Conservation (phyloP, 2,329 filamentous ascomycete genomes). For the Zymoseptoria passerinii region DNA sequence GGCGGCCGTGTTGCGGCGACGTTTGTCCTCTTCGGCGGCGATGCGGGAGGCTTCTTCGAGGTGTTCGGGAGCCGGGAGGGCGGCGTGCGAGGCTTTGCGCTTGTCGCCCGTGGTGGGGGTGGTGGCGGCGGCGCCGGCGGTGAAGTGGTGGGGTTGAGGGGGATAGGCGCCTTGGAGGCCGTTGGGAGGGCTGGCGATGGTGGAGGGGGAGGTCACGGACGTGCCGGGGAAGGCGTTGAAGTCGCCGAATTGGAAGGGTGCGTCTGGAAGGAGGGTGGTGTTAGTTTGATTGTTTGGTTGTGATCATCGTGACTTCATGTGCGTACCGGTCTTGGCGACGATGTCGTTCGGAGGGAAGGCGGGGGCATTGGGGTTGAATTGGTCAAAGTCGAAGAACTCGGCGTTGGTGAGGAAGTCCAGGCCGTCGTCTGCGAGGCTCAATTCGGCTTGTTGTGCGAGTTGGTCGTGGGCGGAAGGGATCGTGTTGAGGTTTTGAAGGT, state of each 20-base stretch:
- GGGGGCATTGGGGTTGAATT: constrained; percentile 14
- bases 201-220: constrained; percentile 18
- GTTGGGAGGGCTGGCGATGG: constrained; percentile 20
- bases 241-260: constrained; percentile 40
- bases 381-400: constrained; percentile 61
- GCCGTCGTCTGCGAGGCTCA: constrained; percentile 46
- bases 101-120: constrained; percentile 33
- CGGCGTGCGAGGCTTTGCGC: constrained; percentile 37
- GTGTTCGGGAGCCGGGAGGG: constrained; percentile 26
- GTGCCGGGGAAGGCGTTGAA: constrained; percentile 33
- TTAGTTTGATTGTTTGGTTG: constrained; percentile 3
- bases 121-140: constrained; percentile 1
- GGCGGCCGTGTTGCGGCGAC: constrained; percentile 46
- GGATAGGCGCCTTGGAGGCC: constrained; percentile 24
- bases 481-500: constrained; percentile 76
- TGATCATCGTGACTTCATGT: constrained; percentile 1
- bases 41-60: constrained; percentile 40
- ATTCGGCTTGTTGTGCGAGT: constrained; percentile 42
- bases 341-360: constrained; percentile 5
- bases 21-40: constrained; percentile 46
- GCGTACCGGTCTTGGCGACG: constrained; percentile 13
- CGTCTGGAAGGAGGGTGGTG: constrained; percentile 12
- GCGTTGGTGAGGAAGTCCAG: constrained; percentile 50
- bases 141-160: constrained; percentile 18
- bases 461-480: constrained; percentile 57